Percentiles rank a stretch among this genome's conserved stretches.
phyloP scores from a whole-genome alignment of 1,284 basidiomycete species.

The Leccinum subrobustum region DNA sequence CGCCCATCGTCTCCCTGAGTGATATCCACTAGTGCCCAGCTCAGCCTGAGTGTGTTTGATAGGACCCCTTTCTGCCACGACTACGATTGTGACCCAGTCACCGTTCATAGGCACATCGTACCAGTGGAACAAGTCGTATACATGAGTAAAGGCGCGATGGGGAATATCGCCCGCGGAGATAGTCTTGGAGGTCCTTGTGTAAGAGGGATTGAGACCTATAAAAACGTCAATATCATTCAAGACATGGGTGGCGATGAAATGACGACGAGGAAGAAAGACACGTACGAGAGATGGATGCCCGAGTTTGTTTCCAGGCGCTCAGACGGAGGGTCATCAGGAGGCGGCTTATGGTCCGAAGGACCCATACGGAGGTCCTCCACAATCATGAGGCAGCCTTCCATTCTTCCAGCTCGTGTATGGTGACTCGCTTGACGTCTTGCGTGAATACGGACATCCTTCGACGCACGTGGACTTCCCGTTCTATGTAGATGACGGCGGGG shows the following conservation, averaged over 20 bases:
- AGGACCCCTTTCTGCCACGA: conserved; percentile 82
- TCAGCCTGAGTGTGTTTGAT: conserved; percentile 53
- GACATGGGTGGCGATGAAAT: not conserved
- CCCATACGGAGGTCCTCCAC: no score
- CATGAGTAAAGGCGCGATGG: conserved; percentile 54
- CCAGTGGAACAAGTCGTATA: conserved; percentile 71
- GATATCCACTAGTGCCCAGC: conserved; percentile 55
- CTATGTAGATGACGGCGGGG: conserved; percentile 69
- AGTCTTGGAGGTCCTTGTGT: conserved; percentile 74
- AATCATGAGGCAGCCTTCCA: conserved; percentile 42
- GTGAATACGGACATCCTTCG: conserved; percentile 75
- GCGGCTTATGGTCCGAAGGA: no score
- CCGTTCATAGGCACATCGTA: conserved; percentile 87
- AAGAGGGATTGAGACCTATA: conserved; percentile 69
- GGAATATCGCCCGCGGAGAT: conserved; percentile 80
- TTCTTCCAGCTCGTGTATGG: conserved; percentile 66
- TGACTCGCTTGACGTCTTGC: conserved; percentile 63
- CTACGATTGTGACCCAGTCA: conserved; percentile 90
- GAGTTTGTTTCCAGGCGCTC: conserved; percentile 84
- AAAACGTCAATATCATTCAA: conserved; percentile 12
- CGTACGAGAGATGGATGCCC: conserved; percentile 79
- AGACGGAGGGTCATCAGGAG: not conserved
- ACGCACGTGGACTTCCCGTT: conserved; percentile 66
- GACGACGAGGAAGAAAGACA: conserved; percentile 15
- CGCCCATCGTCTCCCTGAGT: conserved; percentile 45